Base-by-base conservation (phyloP, 2,329 filamentous ascomycete genomes). In the Trichophyton schoenleinii region DNA sequence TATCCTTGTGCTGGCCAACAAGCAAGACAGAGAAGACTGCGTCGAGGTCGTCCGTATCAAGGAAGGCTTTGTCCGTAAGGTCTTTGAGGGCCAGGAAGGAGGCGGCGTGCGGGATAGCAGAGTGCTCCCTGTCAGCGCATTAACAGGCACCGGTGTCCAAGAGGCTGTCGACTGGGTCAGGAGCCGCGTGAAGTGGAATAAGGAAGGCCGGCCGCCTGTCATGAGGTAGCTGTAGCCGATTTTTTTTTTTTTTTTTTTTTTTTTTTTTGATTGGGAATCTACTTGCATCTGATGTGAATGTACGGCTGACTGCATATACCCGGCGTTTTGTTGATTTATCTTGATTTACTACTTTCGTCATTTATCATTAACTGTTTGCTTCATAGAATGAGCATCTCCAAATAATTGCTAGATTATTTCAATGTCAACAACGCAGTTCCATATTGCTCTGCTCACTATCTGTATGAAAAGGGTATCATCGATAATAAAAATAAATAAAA, bases 141-240 rank as follows among this genome's bases (percentile, higher is more conserved):
- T 99, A 70, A 92, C 74, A 66, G 79, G 78, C 3, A 87, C 87
- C 0, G 94, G 94, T 2, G 94, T 99, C 1, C 85, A 84, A 69
- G 94, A 97, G 77, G 92, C 94, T 0, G 88, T 99, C n/a, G 94
- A 97, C 70, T 99, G 94, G 94, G 79, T 99, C 63, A 85, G 89
- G 71, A 92, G 86, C 67, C 81, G 94, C 64, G 90, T 97, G 31
- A 91, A 89, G 74, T 97, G 94, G 90, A 97, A 97, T 73, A 96
- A 94, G 76, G 92, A 96, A 74, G 87, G 85, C 3, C 81, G 94
- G 64, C 91, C 92, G 64, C 94, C 94, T 1, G 86, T 95, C 59
- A 96, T 96, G 91, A 83, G 91, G 76, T 97, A 61, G 18, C 18
- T 28, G 36, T 31, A 64, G 52, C 15, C 22, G 1, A 20, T 59